Evolutionary conservation across 352 stramenopile genomes (phyloP).

Genomic region (Hyaloperonospora arabidopsidis): DNA sequence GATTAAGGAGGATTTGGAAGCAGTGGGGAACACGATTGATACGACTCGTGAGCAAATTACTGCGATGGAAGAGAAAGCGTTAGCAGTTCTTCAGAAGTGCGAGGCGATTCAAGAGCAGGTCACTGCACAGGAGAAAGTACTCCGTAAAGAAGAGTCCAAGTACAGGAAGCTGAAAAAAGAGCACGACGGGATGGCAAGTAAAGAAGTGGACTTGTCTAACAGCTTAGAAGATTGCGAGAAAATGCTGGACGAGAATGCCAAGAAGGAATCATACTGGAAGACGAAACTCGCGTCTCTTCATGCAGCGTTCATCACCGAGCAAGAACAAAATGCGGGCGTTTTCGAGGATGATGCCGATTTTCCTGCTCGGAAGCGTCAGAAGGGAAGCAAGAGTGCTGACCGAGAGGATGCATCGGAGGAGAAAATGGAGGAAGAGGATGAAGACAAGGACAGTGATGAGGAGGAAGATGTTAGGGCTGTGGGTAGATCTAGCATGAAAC

Average conservation of each 20-base stretch:
- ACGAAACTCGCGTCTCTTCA: constrained; percentile 68
- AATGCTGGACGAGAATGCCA: constrained; percentile 87
- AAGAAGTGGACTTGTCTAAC: constrained; percentile 90
- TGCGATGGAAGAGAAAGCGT: constrained; percentile 88
- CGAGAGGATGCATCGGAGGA: constrained; percentile 33
- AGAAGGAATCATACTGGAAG: constrained; percentile 84
- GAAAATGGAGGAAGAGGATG: constrained; percentile 28
- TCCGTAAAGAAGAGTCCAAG: constrained; percentile 67
- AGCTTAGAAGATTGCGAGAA: constrained; percentile 91
- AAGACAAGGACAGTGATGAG: constrained; percentile 32
- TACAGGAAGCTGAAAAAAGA: constrained; percentile 86
- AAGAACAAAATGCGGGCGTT: constrained; percentile 65
- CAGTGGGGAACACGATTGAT: constrained; percentile 66
- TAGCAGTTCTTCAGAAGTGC: constrained; percentile 86
- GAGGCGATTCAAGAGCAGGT: constrained; percentile 88
- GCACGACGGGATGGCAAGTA: constrained; percentile 84
- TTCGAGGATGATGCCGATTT: constrained; percentile 57
- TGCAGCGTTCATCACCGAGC: constrained; percentile 46
- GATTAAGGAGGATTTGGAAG: constrained; percentile 71
- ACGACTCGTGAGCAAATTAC: constrained; percentile 85
- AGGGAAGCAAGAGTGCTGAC: constrained; percentile 30
- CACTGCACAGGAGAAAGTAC: constrained; percentile 74
- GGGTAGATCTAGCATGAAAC: too few species aligned
- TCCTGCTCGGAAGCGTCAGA: constrained; percentile 38
- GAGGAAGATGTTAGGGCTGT: constrained; percentile 32